These are phyloP conservation scores for Ophiostoma ips DNA, from an alignment of 2,329 filamentous ascomycete species.

Conservation along the genomic window DNA sequence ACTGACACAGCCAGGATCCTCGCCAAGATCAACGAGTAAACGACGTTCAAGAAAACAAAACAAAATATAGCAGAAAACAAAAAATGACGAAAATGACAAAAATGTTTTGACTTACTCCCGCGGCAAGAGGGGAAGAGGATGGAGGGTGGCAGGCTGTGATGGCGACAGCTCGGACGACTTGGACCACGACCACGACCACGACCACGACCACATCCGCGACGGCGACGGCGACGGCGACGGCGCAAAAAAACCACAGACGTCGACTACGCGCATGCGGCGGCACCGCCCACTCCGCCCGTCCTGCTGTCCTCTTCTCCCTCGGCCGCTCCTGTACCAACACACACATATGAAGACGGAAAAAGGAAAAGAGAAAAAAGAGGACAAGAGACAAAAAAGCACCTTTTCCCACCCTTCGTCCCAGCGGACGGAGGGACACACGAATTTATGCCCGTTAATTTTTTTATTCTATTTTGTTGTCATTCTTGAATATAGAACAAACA, in stretches of 20 bases:
- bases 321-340: background rate
- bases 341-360: background rate
- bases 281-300: no score
- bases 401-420: background rate
- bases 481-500: background rate
- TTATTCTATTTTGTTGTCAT: background rate
- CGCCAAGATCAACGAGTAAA: conserved; percentile 96
- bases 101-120: background rate
- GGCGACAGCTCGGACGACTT: no score
- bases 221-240: no score
- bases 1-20: conserved; percentile 53
- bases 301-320: no score
- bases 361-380: background rate
- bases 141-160: no score
- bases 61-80: conserved; percentile 12
- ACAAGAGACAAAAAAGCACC: background rate
- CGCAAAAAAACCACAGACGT: no score
- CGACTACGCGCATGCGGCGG: no score
- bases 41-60: conserved; percentile 12
- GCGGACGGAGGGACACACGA: background rate
- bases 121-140: no score
- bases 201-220: no score
- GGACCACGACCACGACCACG: no score
- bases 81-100: conserved; percentile 10
- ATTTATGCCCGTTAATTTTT: background rate